phyloP scores from a whole-genome alignment of 78 protist species.

The Chrysochromulina tobinii region DNA sequence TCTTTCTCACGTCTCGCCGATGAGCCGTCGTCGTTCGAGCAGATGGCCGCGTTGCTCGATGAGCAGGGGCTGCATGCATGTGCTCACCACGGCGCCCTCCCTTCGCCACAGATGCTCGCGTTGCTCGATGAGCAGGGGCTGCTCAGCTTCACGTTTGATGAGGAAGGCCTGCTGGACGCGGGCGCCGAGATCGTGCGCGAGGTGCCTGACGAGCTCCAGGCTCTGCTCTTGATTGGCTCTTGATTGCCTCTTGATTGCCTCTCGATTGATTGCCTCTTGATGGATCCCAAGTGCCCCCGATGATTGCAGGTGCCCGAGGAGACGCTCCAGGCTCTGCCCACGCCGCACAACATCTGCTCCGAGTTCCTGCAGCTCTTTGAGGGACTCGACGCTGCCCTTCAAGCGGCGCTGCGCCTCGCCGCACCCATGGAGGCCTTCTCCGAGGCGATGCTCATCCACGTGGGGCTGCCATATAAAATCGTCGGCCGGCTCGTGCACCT shows the following conservation, averaged over 20 bases:
- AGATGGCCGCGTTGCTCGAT: not conserved
- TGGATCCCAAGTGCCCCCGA: no score
- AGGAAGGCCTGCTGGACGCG: not conserved
- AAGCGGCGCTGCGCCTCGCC: not conserved
- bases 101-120: no score
- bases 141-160: not conserved
- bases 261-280: no score
- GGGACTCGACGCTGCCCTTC: not conserved
- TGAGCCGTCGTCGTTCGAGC: no score
- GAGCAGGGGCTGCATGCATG: not conserved
- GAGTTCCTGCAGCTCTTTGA: not conserved
- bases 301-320: not conserved
- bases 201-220: not conserved
- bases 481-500: not conserved
- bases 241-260: no score
- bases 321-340: not conserved
- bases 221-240: no score
- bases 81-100: no score
- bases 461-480: not conserved
- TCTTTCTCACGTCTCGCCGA: no score
- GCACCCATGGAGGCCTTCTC: not conserved
- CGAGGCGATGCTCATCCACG: not conserved
- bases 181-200: not conserved
- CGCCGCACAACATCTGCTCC: not conserved
- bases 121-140: no score